A percentile compares a stretch with the other conserved stretches of the same genome.
These are phyloP conservation scores for Cryptococcus maquisensis DNA, from an alignment of 1,284 basidiomycete species.

Conservation along the genomic window DNA sequence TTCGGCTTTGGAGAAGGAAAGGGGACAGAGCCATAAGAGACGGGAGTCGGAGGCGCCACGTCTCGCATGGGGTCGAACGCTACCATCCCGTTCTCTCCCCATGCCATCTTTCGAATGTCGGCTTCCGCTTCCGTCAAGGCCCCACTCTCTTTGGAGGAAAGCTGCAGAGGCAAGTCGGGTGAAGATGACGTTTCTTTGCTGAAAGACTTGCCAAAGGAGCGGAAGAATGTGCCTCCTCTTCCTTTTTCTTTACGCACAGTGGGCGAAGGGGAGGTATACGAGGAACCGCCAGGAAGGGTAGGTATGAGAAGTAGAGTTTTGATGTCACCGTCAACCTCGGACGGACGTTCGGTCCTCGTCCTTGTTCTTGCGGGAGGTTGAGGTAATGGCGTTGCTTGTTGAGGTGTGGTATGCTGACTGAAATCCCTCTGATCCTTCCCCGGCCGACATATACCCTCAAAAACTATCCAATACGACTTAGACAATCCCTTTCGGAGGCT, in stretches of 20 bases:
- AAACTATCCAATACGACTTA: slow-evolving; percentile 15
- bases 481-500: slow-evolving; percentile 1
- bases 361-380: background rate
- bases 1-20: background rate
- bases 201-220: background rate
- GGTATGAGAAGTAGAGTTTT: background rate
- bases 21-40: background rate
- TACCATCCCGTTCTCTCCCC: background rate
- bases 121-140: background rate
- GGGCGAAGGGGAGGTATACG: background rate
- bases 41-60: background rate
- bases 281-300: background rate
- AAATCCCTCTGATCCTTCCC: background rate
- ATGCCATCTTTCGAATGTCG: background rate
- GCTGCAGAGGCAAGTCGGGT: background rate
- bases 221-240: background rate
- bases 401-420: background rate
- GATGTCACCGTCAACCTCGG: background rate
- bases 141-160: background rate
- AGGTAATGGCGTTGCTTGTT: background rate
- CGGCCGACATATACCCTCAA: background rate
- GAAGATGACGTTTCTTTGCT: background rate
- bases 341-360: background rate
- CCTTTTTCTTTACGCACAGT: background rate
- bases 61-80: background rate